Conservation (phyloP, 2,329 filamentous ascomycete species). For the Westerdykella sp. region DNA sequence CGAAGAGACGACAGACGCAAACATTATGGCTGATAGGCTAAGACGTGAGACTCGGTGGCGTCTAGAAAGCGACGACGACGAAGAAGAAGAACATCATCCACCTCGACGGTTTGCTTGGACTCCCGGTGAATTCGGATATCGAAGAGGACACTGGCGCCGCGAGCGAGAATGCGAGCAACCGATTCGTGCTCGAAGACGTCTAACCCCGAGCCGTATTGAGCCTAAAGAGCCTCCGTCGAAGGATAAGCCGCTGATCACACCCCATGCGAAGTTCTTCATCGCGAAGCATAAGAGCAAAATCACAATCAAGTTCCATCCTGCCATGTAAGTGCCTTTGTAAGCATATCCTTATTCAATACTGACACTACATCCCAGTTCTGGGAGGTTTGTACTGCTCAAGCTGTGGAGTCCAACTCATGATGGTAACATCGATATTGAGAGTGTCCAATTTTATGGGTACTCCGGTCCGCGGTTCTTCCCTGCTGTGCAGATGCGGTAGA, state of each 20-base stretch:
- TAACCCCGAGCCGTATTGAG: constrained; percentile 32
- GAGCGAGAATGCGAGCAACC: background rate
- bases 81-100: constrained; percentile 32
- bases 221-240: constrained; percentile 17
- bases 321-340: constrained; percentile 47
- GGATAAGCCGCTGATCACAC: constrained; percentile 50
- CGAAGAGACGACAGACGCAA: constrained; percentile 34
- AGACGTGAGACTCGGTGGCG: constrained; percentile 35
- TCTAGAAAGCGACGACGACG: constrained; percentile 33
- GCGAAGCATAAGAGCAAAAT: constrained; percentile 76
- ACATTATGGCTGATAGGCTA: constrained; percentile 36
- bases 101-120: constrained; percentile 17
- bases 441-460: constrained; percentile 74
- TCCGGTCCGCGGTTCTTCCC: constrained; percentile 82
- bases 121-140: constrained; percentile 12
- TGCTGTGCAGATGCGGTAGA: constrained; percentile 44
- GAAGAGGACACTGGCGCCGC: background rate
- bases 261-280: constrained; percentile 78
- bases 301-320: constrained; percentile 77
- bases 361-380: constrained; percentile 47
- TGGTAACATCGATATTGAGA: constrained; percentile 84
- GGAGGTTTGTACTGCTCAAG: constrained; percentile 79
- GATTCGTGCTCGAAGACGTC: constrained; percentile 26
- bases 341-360: background rate
- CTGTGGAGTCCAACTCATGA: constrained; percentile 75